Percentiles rank a stretch among this genome's conserved stretches.
These are phyloP conservation scores for Apiotrichum siamense DNA, from an alignment of 1,284 basidiomycete species.

Conservation along the genomic window DNA sequence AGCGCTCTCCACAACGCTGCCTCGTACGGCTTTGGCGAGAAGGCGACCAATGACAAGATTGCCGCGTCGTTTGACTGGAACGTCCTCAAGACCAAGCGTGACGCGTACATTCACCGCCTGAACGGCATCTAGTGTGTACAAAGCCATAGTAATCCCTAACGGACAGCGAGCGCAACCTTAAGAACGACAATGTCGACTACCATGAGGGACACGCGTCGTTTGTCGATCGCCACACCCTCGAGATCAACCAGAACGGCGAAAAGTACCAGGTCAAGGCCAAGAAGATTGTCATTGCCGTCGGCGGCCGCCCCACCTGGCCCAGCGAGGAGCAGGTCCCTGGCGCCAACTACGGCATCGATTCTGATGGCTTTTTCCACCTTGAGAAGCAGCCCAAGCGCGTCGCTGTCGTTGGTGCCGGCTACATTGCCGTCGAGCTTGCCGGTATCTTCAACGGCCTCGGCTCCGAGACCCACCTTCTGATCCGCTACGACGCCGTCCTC, in stretches of 20 bases:
- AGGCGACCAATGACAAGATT: constrained; percentile 48
- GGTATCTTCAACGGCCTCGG: constrained; percentile 83
- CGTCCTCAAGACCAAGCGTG: constrained; percentile 85
- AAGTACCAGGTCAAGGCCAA: constrained; percentile 67
- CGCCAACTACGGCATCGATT: constrained; percentile 80
- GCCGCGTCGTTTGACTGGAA: constrained; percentile 76
- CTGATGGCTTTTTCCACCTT: constrained; percentile 94
- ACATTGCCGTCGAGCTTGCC: constrained; percentile 93
- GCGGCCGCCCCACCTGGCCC: constrained; percentile 77
- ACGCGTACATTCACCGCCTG: constrained; percentile 85
- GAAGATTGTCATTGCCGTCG: constrained; percentile 76
- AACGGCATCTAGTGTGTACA: constrained; percentile 72
- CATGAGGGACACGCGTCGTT: constrained; percentile 75
- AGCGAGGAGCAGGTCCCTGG: constrained; percentile 78
- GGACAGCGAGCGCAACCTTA: constrained; percentile 64
- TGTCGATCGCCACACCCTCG: constrained; percentile 58
- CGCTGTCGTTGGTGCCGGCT: constrained; percentile 91
- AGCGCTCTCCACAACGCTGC: constrained; percentile 71
- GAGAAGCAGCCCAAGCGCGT: constrained; percentile 86
- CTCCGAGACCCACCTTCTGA: constrained; percentile 83
- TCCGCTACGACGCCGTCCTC: constrained; percentile 81
- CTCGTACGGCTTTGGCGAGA: constrained; percentile 67
- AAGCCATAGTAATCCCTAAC: constrained; percentile 28
- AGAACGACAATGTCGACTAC: constrained; percentile 83
- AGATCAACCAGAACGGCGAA: constrained; percentile 60